Evolutionary conservation across 345 rosid genomes (phyloP), one percentile per base, ranked within the genome.

Genomic region (Corchorus olitorius): DNA sequence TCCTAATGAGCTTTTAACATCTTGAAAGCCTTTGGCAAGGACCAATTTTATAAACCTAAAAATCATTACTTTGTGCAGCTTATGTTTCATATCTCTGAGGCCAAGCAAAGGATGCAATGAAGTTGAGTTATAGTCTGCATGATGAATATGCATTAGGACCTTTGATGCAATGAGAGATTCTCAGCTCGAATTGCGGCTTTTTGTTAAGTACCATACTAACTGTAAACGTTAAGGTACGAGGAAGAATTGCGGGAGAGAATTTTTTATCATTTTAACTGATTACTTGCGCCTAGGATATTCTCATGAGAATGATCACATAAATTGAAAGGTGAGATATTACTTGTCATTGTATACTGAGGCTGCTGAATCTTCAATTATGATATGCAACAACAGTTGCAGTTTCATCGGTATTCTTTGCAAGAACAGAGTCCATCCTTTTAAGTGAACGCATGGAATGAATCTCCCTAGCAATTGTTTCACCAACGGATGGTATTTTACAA

Each of bases 61-160:
- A 45, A 14, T 59, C 34, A 20, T 52, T 41, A 71, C 54, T 5
- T 68, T 75, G 54, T 83, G 86, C 86, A 94, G 98, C 91, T 94
- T 74, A 94, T 87, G 91, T 88, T 90, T 69, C 91, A 90, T 73
- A 83, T 92, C 8, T 76, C 81, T 50, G 88, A 88, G 66, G 82
- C 87, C 65, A 79, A 87, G 78, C 82, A 80, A 75, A 82, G 76
- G 73, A 70, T 48, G 66, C 77, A 73, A 39, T 86, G 74, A 77
- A 70, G 16, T 19, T 37, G 22, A 35, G 41, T 6, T 48, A 27
- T 48, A 11, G 45, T 83, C 82, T 86, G 77, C 86, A 72, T 74
- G 80, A 73, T 66, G 67, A 12, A 49, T 68, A 45, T 45, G 16
- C 33, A 27, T 50, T 50, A 4, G 59, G 15, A 4, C 22, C 45